phyloP scores from a whole-genome alignment of 2,329 filamentous ascomycete species.

The Monosporascus ibericus region DNA sequence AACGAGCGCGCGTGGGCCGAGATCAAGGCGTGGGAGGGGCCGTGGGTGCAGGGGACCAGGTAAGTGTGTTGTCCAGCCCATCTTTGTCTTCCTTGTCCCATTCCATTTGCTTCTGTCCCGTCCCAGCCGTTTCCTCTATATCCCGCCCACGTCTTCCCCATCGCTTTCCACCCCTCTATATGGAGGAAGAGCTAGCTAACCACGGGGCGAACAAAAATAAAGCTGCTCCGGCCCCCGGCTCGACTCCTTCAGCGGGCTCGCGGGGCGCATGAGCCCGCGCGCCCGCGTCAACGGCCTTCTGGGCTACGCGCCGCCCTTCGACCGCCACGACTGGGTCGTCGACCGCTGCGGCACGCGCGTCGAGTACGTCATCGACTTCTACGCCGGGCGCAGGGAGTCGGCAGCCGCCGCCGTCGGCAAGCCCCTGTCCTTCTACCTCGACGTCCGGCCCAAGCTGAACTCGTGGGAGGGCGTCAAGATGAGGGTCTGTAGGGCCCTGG shows the following conservation, averaged over 20 bases:
- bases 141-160: too few relatives aligned
- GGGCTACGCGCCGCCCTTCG: slow-evolving; percentile 89
- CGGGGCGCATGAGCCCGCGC: slow-evolving; percentile 66
- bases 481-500: slow-evolving; percentile 47
- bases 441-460: slow-evolving; percentile 64
- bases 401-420: neutral
- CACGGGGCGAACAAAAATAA: slow-evolving; percentile 12
- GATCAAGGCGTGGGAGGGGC: slow-evolving; percentile 82
- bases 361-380: slow-evolving; percentile 98
- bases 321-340: slow-evolving; percentile 95
- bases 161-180: too few relatives aligned
- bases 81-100: neutral
- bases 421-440: slow-evolving; percentile 56
- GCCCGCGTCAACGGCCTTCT: slow-evolving; percentile 76
- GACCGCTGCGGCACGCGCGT: slow-evolving; percentile 80
- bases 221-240: slow-evolving; percentile 73
- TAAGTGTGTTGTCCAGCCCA: neutral
- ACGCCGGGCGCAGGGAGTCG: slow-evolving; percentile 63
- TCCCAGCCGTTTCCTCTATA: too few relatives aligned
- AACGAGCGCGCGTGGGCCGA: slow-evolving; percentile 95
- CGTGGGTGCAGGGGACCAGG: slow-evolving; percentile 35
- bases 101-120: neutral
- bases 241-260: slow-evolving; percentile 74
- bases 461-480: slow-evolving; percentile 64
- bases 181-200: too few relatives aligned